Evolutionary conservation across 805 yeast genomes (phyloP), one percentile per base, ranked within the genome.

Genomic region (Ogataea thermomethanolica): DNA sequence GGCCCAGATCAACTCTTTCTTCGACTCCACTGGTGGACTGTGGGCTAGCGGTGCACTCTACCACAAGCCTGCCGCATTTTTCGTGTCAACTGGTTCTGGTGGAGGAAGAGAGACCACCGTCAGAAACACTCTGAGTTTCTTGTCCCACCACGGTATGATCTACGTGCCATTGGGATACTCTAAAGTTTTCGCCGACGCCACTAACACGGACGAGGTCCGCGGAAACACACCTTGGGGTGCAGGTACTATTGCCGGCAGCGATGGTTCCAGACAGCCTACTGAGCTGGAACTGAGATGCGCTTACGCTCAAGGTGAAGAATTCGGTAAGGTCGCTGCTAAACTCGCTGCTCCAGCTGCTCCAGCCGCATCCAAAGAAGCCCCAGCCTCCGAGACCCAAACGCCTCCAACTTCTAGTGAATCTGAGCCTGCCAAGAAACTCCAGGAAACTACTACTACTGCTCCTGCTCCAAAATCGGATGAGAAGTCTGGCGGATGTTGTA

Each of bases 141-240:
- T 82, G 45, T 79, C 77, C 31, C 95, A 87, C 64, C 95, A 86
- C 59, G 95, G 95, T 59, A 72, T 86, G 69, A 68, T 81, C 51
- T 86, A 64, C 62, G 79, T 87, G 44, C 95, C 95, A 47, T 72
- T 86, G 53, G 95, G 95, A 58, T 76, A 75, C 67, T 78, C 73
- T 38, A 63, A 71, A 26, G 72, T 70, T 29, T 78, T 79, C 58
- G 72, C 75, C 35, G 73, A 74, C 44, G 61, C 79, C 53, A 58
- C 73, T 35, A 73, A 73, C 61, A 56, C 82, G 43, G 72, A 70
- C 14, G 90, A 81, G 66, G 71, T 74, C 41, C 90, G 82, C 58
- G 95, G 95, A 55, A 82, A 84, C 54, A 77, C 90, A 40, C 76
- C 95, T 38, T 87, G 88, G 84, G 95, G 95, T 65, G 88, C 95